phyloP scores from a whole-genome alignment of 495 filamentous ascomycete genomes.

The Sordaria brevicollis region DNA sequence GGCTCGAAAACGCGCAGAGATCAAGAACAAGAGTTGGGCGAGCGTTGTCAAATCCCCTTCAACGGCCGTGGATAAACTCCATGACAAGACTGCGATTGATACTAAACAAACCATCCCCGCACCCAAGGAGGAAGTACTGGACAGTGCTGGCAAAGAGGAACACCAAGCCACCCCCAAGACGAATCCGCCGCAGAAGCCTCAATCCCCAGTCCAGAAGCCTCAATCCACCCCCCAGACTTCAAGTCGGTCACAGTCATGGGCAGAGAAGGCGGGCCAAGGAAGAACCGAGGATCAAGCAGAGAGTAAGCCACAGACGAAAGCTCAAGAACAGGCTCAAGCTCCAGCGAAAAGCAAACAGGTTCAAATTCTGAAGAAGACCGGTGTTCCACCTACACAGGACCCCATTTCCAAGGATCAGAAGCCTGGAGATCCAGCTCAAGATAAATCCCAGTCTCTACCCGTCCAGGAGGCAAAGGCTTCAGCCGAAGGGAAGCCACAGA shows the following conservation, averaged over 20 bases:
- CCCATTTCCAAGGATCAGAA: not conserved
- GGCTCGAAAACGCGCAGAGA: not conserved
- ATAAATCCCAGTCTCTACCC: not conserved
- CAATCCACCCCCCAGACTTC: too few species aligned
- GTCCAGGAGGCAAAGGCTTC: not conserved
- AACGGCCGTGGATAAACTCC: too few species aligned
- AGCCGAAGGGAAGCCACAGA: not conserved
- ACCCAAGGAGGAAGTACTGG: not conserved
- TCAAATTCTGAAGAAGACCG: not conserved
- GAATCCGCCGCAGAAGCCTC: not conserved
- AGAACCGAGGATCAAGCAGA: not conserved
- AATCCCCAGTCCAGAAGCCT: not conserved
- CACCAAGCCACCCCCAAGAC: not conserved
- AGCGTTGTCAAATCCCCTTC: not conserved
- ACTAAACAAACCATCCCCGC: not conserved
- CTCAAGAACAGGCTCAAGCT: not conserved
- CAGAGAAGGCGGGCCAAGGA: not conserved
- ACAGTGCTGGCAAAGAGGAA: too few species aligned
- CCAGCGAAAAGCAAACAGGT: not conserved
- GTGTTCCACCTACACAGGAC: not conserved
- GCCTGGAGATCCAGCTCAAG: not conserved
- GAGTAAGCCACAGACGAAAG: not conserved
- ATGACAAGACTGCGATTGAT: too few species aligned
- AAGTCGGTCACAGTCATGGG: not conserved
- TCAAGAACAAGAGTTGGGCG: not conserved